Base-by-base conservation (phyloP, 495 filamentous ascomycete species). In the Penicillium tannophilum region DNA sequence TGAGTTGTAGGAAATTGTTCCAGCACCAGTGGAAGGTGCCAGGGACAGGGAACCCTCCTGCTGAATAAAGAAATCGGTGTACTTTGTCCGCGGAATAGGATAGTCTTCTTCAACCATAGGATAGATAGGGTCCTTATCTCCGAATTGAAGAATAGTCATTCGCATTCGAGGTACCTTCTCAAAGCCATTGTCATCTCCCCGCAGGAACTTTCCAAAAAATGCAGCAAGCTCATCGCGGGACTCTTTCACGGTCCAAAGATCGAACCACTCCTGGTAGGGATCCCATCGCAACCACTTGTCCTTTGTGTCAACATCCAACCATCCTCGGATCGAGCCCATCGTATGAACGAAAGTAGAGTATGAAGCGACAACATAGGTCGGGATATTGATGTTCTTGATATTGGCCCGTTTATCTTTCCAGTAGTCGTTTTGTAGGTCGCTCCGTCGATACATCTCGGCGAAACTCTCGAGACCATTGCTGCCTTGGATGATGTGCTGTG, bases 141-240 rank as follows among this genome's bases (percentile, higher is more conserved):
- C 46, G 20, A 49, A 49, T 8, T 12, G 46, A 11, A 70, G 59
- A 6, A 66, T 35, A 2, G 63, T 51, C 17, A 67, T 50, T 4
- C 71, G 71, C 2, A 74, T 68, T 10, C 57, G 54, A 6, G 74
- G 71, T 10, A 70, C 74, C n/a, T 56, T 33, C 39, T 75, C 72
- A 72, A 71, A 78, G 24, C 61, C 73, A 42, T 78, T 79, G 6
- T 72, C 51, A 3, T 67, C 52, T 0, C 69, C 75, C 33, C 70
- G 69, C 26, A 76, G 54, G 42, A 73, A 79, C 11, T 58, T 65
- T 43, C 74, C 74, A 51, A 77, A 78, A 61, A 75, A 79, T 0
- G 50, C 12, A n/a, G 46, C 28, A 0, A 78, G 62, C 24, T 79
- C 74, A 1, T 52, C 72, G 33, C 72, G 73, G 9, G 33, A 47